These are phyloP conservation scores for Toxicodendron radicans DNA, from an alignment of 345 rosid genomes.

Conservation along the genomic window DNA sequence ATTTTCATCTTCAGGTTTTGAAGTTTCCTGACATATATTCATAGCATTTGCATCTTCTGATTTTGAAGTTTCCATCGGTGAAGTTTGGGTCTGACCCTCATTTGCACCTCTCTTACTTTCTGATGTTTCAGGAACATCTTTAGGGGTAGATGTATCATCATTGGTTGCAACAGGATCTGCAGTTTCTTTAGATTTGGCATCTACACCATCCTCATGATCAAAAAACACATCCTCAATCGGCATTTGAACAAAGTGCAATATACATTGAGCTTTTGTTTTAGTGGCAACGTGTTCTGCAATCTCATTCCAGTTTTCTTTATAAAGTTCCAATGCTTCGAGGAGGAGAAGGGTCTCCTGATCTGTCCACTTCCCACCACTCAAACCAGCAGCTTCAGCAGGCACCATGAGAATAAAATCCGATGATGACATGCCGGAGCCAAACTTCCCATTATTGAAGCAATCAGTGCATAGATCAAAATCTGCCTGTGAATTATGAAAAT, in stretches of 20 bases:
- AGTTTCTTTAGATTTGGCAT: slow-evolving; percentile 48
- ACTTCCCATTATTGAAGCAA: slow-evolving; percentile 86
- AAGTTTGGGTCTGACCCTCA: slow-evolving; percentile 47
- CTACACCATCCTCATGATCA: slow-evolving; percentile 45
- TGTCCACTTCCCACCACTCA: slow-evolving; percentile 91
- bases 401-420: slow-evolving; percentile 98
- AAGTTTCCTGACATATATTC: slow-evolving; percentile 39
- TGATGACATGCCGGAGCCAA: slow-evolving; percentile 84
- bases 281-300: slow-evolving; percentile 99
- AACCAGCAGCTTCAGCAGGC: slow-evolving; percentile 82
- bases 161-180: slow-evolving; percentile 34
- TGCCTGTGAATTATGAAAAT: slow-evolving; percentile 67
- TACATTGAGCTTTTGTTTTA: slow-evolving; percentile 94
- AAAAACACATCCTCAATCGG: slow-evolving; percentile 89
- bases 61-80: slow-evolving; percentile 48
- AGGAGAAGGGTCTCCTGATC: slow-evolving; percentile 99
- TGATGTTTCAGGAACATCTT: slow-evolving; percentile 55
- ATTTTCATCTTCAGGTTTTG: slow-evolving; percentile 39
- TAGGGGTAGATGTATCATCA: slow-evolving; percentile 38
- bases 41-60: slow-evolving; percentile 51
- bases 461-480: slow-evolving; percentile 98
- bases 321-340: slow-evolving; percentile 95
- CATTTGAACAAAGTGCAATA: slow-evolving; percentile 97
- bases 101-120: slow-evolving; percentile 44
- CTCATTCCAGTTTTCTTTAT: slow-evolving; percentile 95